These are phyloP conservation scores for Dactylellina haptotyla DNA, from an alignment of 2,329 filamentous ascomycete genomes.

Conservation along the genomic window DNA sequence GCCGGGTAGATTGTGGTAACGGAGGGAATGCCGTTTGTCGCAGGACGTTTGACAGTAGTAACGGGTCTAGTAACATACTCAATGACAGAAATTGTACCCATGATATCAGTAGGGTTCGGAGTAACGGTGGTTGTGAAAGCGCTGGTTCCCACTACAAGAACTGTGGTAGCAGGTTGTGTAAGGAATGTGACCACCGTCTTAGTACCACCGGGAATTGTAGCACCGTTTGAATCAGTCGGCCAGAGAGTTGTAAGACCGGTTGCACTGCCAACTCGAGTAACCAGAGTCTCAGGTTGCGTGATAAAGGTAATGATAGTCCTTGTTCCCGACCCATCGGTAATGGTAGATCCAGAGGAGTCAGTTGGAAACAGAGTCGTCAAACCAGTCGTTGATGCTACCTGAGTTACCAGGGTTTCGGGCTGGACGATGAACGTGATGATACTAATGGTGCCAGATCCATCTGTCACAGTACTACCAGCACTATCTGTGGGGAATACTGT, in stretches of 20 bases:
- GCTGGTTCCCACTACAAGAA: not conserved
- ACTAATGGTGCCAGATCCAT: not conserved
- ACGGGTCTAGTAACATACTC: too few species aligned
- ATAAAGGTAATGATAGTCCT: not conserved
- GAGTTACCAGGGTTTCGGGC: not conserved
- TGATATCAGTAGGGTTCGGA: too few species aligned
- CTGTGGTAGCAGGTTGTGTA: not conserved
- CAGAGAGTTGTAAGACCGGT: not conserved
- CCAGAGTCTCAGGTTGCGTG: not conserved
- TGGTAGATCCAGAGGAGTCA: not conserved
- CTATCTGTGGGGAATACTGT: not conserved
- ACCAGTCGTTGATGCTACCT: not conserved
- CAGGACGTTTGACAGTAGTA: too few species aligned
- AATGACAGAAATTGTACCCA: too few species aligned
- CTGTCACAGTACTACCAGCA: not conserved
- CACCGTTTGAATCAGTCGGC: not conserved
- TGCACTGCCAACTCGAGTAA: not conserved
- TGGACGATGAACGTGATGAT: not conserved
- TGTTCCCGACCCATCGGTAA: not conserved
- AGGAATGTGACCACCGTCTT: not conserved
- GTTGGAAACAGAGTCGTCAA: not conserved
- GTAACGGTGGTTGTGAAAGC: too few species aligned
- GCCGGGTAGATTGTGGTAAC: too few species aligned
- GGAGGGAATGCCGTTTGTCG: too few species aligned
- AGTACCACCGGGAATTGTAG: not conserved